A percentile compares a stretch with the other conserved stretches of the same genome.
Evolutionary conservation across 495 filamentous ascomycete genomes (phyloP).

Genomic region (Penicillium lividum): DNA sequence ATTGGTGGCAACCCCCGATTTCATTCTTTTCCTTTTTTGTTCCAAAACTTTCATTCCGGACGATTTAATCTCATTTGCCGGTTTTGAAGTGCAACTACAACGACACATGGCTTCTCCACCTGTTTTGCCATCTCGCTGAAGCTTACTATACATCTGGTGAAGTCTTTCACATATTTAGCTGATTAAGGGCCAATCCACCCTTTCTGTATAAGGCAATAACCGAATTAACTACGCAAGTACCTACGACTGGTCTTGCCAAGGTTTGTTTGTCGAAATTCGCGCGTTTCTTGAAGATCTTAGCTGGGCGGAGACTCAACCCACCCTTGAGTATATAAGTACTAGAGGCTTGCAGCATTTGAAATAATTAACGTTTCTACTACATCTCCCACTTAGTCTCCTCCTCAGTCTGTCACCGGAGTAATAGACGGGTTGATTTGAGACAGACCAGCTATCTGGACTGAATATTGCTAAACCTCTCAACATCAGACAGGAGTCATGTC

Average conservation of each 20-base stretch:
- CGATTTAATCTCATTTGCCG: background rate
- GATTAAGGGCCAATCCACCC: background rate
- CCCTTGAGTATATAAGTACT: background rate
- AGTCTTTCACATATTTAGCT: background rate
- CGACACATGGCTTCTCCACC: background rate
- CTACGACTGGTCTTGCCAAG: background rate
- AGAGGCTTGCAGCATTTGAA: background rate
- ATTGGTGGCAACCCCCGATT: background rate
- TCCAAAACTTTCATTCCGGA: background rate
- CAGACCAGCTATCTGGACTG: background rate
- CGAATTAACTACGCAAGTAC: slow-evolving; percentile 33
- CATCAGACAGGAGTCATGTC: slow-evolving; percentile 39
- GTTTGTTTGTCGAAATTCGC: background rate
- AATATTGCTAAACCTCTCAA: background rate
- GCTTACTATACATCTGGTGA: background rate
- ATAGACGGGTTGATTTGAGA: too few species aligned
- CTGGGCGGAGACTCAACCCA: background rate
- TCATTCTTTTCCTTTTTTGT: background rate
- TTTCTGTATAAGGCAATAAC: slow-evolving; percentile 33
- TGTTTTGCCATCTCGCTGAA: background rate
- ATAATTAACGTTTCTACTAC: too few species aligned
- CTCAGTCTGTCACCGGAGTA: too few species aligned
- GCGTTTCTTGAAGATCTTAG: background rate
- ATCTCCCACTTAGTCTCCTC: too few species aligned
- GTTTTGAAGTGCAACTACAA: background rate